Base-by-base conservation (phyloP, 169 alveolate species). In the Plasmodium falciparum region DNA sequence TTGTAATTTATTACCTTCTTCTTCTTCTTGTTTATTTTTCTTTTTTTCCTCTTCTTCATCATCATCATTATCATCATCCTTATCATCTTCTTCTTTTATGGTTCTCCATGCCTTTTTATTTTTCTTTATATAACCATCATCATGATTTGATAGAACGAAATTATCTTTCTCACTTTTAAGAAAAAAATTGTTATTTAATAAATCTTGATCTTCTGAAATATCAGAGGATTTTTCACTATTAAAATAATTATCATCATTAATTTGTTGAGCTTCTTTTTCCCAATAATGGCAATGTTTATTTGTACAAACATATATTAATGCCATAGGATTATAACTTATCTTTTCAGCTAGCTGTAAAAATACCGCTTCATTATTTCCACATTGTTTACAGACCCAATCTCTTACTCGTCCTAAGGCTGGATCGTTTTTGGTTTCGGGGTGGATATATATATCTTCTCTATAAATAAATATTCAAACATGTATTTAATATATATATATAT, bases 321-420 rank as follows among this genome's bases (percentile, higher is more conserved):
- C 95, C 98, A 97, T 97, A 12, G 98, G 98, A 39, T 96, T 98
- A 73, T 94, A 96, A 12, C 97, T 93, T 0, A 96, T 96, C 39
- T 97, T 65, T 88, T 97, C 98, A 0, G 98, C 98, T 4, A 97
- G 90, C 72, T 97, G 98, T 74, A 96, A 96, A 86, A 96, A 97
- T 12, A 97, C 97, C 1, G 97, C 97, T 67, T 95, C 96, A 45
- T 89, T 80, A 61, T 83, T 88, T 9, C 97, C 96, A 71, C 98
- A 97, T 63, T 93, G 88, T 43, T 93, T 92, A 74, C 98, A 97
- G 33, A 73, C 89, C 98, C 98, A 96, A 65, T 95, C 97, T 13
- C 93, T 91, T 52, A 97, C 96, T 13, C 98, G 94, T 11, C 98
- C 98, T 39, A 97, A 92, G 3, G 98, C 95, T 12, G 98, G 98